phyloP scores from a whole-genome alignment of 805 yeast species.

The Yamadazyma insecticola region DNA sequence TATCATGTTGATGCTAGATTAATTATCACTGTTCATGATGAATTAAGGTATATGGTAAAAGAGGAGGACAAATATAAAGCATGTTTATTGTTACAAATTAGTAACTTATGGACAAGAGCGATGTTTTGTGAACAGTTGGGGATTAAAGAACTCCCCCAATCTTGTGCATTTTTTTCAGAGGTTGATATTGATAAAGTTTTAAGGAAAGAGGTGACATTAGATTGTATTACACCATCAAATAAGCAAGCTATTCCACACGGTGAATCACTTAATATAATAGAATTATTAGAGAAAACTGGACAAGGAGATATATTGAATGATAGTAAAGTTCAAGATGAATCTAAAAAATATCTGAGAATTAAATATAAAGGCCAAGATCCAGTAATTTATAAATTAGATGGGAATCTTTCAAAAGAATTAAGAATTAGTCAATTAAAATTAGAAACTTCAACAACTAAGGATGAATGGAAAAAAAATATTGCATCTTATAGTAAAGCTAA shows the following conservation, averaged over 20 bases:
- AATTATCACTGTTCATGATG: constrained; percentile 91
- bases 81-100: constrained; percentile 80
- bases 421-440: constrained; percentile 21
- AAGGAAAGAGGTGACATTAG: constrained; percentile 89
- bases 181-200: constrained; percentile 86
- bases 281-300: constrained; percentile 41
- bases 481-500: constrained; percentile 11
- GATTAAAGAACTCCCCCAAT: constrained; percentile 83
- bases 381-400: constrained; percentile 24
- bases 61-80: constrained; percentile 71
- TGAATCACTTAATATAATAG: constrained; percentile 59
- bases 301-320: constrained; percentile 12
- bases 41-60: constrained; percentile 73
- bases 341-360: not conserved
- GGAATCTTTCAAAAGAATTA: constrained; percentile 12
- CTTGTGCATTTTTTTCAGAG: constrained; percentile 92
- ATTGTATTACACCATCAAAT: constrained; percentile 89
- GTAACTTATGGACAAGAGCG: constrained; percentile 94
- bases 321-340: constrained; percentile 3
- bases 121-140: constrained; percentile 93
- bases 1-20: constrained; percentile 73
- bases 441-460: constrained; percentile 22
- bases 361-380: too few species aligned
- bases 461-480: constrained; percentile 21
- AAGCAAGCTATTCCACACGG: constrained; percentile 71